Percentiles rank a stretch among this genome's conserved stretches.
These are phyloP conservation scores for Diplodia scrobiculata DNA, from an alignment of 2,329 filamentous ascomycete genomes.

Conservation along the genomic window DNA sequence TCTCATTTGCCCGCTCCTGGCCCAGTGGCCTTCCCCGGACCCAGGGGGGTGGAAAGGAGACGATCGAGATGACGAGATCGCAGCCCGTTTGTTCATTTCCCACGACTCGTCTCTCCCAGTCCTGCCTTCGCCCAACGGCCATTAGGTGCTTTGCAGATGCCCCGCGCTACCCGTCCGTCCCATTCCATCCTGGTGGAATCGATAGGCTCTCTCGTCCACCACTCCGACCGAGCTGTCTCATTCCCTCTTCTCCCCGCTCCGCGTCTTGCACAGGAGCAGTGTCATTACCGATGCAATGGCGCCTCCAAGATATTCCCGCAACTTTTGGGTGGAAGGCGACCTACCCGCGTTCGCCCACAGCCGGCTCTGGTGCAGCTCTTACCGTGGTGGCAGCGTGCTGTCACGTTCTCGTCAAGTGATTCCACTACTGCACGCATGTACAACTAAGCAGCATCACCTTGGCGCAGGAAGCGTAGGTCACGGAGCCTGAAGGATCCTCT, in stretches of 20 bases:
- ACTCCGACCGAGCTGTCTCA: too few species aligned
- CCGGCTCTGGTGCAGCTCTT: not conserved
- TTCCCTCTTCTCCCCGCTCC: too few species aligned
- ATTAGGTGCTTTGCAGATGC: not conserved
- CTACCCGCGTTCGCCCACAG: not conserved
- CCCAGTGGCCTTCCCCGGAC: not conserved
- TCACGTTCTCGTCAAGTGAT: not conserved
- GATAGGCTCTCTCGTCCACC: too few species aligned
- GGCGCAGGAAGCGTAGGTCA: not conserved
- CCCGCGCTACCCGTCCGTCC: not conserved
- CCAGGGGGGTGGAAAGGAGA: conserved; percentile 1
- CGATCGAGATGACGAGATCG: not conserved
- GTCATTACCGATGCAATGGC: not conserved
- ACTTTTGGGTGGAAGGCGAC: not conserved
- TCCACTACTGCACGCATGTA: too few species aligned
- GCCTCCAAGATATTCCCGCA: not conserved
- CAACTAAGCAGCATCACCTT: too few species aligned
- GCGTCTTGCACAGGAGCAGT: not conserved
- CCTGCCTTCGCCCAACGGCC: not conserved
- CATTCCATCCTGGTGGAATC: too few species aligned
- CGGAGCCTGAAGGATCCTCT: not conserved
- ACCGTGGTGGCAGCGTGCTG: not conserved
- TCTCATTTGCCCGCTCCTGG: not conserved
- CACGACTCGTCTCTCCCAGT: not conserved
- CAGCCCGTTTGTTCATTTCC: not conserved